phyloP scores from a whole-genome alignment of 2,329 filamentous ascomycete genomes.

The Monosporascus cannonballus region DNA sequence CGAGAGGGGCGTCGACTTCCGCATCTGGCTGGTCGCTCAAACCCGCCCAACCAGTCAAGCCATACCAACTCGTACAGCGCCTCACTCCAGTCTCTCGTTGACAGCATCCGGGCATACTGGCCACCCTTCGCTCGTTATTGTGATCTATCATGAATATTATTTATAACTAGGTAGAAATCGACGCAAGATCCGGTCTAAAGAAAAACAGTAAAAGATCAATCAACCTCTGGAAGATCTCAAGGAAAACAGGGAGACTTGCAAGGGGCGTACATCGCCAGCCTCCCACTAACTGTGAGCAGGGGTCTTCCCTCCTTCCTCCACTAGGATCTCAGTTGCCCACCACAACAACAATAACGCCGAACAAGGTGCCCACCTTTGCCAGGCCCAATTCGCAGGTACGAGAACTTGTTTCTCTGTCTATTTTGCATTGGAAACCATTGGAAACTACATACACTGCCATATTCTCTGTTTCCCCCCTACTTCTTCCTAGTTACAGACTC shows the following conservation, averaged over 20 bases:
- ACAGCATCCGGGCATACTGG: too few relatives aligned
- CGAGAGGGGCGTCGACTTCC: not conserved
- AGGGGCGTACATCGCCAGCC: not conserved
- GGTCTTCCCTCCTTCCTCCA: slow-evolving; percentile 14
- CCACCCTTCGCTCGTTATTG: too few relatives aligned
- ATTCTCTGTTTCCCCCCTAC: not conserved
- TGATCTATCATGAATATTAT: too few relatives aligned
- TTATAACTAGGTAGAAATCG: not conserved
- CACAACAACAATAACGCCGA: slow-evolving; percentile 14
- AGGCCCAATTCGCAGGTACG: not conserved
- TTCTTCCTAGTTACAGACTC: not conserved
- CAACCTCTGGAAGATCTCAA: not conserved
- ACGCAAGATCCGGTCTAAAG: not conserved
- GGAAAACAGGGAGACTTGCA: not conserved
- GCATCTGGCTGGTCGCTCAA: not conserved
- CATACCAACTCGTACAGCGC: not conserved
- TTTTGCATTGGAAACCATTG: not conserved
- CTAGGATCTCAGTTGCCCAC: slow-evolving; percentile 16
- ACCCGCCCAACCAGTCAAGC: not conserved
- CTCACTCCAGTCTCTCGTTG: too few relatives aligned
- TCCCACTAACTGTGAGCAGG: slow-evolving; percentile 5
- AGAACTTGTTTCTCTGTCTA: not conserved
- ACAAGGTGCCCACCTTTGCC: not conserved
- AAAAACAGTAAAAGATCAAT: not conserved
- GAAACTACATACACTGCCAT: not conserved